phyloP scores from a whole-genome alignment of 345 rosid species.

The Heritiera littoralis region DNA sequence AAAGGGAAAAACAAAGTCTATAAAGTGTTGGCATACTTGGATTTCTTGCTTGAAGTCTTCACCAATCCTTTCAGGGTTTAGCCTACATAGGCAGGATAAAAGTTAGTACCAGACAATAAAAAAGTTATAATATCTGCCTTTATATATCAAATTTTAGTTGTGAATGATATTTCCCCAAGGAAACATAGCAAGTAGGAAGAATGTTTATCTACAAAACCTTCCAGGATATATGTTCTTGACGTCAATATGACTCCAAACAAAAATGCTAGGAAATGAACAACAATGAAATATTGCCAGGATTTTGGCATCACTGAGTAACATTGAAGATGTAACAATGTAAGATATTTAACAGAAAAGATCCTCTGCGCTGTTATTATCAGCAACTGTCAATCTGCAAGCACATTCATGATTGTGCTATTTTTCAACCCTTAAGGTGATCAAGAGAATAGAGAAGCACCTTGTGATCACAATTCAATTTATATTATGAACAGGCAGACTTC shows the following conservation, averaged over 20 bases:
- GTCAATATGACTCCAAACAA: neutral
- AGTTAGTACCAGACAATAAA: neutral
- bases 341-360: neutral
- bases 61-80: slow-evolving; percentile 93
- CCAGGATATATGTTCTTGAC: neutral
- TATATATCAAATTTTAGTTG: neutral
- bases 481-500: neutral
- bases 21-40: slow-evolving; percentile 50
- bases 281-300: neutral
- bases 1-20: neutral
- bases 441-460: neutral
- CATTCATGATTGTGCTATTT: neutral
- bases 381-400: neutral
- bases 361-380: neutral
- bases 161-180: neutral
- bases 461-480: neutral
- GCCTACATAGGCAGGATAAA: slow-evolving; percentile 36
- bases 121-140: neutral
- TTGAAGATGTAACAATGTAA: neutral
- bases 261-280: neutral
- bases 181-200: neutral
- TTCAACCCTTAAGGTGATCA: neutral
- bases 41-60: slow-evolving; percentile 95
- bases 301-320: neutral
- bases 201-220: slow-evolving; percentile 1